phyloP scores from a whole-genome alignment of 345 rosid species.

The Eucalyptus regnans region DNA sequence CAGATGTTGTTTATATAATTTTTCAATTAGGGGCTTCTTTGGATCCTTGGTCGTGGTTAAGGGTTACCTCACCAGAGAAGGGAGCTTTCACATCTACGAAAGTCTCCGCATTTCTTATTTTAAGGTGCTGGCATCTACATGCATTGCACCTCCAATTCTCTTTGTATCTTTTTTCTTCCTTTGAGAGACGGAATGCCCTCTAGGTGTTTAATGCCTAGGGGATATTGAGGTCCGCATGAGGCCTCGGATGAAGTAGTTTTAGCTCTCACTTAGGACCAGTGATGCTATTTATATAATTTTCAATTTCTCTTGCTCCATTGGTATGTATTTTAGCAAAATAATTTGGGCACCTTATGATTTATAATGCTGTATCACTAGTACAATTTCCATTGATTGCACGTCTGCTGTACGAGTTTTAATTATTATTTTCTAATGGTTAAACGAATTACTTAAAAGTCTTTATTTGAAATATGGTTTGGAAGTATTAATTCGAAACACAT shows the following conservation, averaged over 20 bases:
- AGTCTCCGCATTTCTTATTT: neutral
- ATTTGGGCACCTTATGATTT: neutral
- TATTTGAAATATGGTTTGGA: neutral
- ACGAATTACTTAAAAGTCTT: neutral
- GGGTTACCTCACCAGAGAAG: neutral
- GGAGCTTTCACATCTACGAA: neutral
- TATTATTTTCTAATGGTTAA: no score
- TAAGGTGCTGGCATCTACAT: neutral
- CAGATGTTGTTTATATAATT: neutral
- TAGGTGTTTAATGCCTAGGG: neutral
- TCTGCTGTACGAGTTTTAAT: no score
- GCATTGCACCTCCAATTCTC: neutral
- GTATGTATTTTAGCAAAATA: neutral
- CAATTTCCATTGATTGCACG: neutral
- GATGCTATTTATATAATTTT: no score
- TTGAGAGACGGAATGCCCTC: neutral
- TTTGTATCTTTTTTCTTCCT: no score
- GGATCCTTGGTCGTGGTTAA: neutral
- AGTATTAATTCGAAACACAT: neutral
- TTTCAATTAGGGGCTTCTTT: neutral
- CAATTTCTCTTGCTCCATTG: neutral
- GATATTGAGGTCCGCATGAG: accelerated
- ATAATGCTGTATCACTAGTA: neutral
- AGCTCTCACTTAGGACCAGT: neutral
- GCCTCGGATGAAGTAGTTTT: neutral